phyloP scores from a whole-genome alignment of 2,329 filamentous ascomycete species.

The Amphichorda felina region DNA sequence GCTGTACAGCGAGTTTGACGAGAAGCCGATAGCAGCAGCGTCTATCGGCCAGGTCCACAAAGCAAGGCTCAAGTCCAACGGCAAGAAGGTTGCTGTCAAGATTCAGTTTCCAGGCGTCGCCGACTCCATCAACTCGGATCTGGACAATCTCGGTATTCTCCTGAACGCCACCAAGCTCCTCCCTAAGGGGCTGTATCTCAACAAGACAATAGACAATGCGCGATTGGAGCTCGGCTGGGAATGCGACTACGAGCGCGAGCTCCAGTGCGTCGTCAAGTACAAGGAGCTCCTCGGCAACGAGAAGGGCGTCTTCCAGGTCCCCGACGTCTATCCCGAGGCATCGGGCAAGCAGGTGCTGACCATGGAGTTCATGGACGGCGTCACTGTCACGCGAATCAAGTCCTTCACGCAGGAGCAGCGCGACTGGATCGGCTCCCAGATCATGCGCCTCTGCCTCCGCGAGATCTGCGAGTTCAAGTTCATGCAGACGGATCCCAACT shows the following conservation, averaged over 20 bases:
- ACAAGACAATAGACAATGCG: slow-evolving; percentile 96
- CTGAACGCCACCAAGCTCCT: slow-evolving; percentile 83
- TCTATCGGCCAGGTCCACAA: slow-evolving; percentile 96
- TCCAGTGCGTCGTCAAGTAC: slow-evolving; percentile 68
- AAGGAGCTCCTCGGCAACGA: slow-evolving; percentile 57
- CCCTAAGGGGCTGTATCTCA: slow-evolving; percentile 83
- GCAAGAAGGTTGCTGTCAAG: slow-evolving; percentile 78
- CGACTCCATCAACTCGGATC: slow-evolving; percentile 89
- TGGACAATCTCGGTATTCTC: slow-evolving; percentile 85
- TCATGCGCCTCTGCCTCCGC: slow-evolving; percentile 80
- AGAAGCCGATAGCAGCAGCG: slow-evolving; percentile 84
- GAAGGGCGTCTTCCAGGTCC: slow-evolving; percentile 63
- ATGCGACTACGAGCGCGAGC: slow-evolving; percentile 89
- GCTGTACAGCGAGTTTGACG: slow-evolving; percentile 74
- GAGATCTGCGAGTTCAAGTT: slow-evolving; percentile 92
- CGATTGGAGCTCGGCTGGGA: slow-evolving; percentile 90
- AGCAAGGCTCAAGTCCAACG: slow-evolving; percentile 64
- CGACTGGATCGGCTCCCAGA: slow-evolving; percentile 93
- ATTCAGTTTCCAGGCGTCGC: slow-evolving; percentile 96
- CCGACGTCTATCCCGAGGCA: slow-evolving; percentile 64
- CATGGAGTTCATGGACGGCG: slow-evolving; percentile 82
- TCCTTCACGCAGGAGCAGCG: slow-evolving; percentile 70
- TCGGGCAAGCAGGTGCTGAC: slow-evolving; percentile 81
- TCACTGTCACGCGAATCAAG: slow-evolving; percentile 70
- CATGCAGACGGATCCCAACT: slow-evolving; percentile 99